Base-by-base conservation (phyloP, 116 monocot genomes). In the Trichopus zeylanicus region DNA sequence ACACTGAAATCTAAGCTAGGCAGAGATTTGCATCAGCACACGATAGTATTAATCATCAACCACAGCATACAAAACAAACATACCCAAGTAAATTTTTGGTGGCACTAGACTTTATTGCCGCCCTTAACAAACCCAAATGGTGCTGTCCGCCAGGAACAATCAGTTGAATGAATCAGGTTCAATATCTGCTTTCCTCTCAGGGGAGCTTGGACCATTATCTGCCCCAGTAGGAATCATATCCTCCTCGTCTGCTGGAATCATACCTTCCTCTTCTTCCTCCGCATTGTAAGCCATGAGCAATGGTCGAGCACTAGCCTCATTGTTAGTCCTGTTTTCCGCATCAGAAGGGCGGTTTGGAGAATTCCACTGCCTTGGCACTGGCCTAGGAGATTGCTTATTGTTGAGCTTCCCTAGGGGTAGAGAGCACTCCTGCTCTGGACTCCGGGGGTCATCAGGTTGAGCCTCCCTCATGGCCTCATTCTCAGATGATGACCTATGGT, bases 211-310 rank as follows among this genome's bases (percentile, higher is more conserved):
- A 13, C 37, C 37, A 19, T 0, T 52, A 26, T 20, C 52, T 9
- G 13, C 52, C 26, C 26, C 52, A 52, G 26, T 3, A 26, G 52
- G 30, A 19, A 59, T 57, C 19, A 59, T 38, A 53, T 73, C 81
- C 60, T 70, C 82, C 31, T 77, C 77, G 10, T 81, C 69, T 0
- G 63, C 66, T 0, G 56, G 67, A 53, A 82, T 82, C 62, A 82
- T 62, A 13, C 82, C 82, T 61, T 77, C 77, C 74, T 82, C 82
- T 51, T 69, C 76, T 52, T 80, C 80, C 12, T 82, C 82, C 9
- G 33, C 70, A 25, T 53, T 33, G 34, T 47, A 34, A 13, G 56
- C 24, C 19, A 13, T 27, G 0, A 54, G 1, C 20, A 54, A 37
- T 0, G 29, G 8, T 16, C 19, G 11, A 23, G 19, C 32, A 12